These are phyloP conservation scores for Chenopodium formosanum DNA, from an alignment of 148 eudicot genomes.

Conservation along the genomic window DNA sequence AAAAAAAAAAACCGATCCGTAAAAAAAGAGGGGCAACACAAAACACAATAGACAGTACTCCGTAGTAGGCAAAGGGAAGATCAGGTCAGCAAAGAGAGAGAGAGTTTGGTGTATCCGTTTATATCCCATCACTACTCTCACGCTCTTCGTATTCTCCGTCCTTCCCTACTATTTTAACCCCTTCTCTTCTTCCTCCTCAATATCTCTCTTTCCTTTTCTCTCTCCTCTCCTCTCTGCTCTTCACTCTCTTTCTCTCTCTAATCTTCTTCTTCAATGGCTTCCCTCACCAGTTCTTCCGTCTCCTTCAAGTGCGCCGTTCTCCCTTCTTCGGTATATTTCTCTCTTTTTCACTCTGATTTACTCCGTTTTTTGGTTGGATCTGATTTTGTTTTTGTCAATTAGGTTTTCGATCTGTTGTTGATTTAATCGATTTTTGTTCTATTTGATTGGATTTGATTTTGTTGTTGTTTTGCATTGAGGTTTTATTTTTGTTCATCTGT, in stretches of 20 bases:
- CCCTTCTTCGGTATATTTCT: conserved; percentile 26
- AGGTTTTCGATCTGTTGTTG: background rate
- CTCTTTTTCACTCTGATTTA: background rate
- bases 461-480: too few relatives aligned
- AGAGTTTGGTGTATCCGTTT: conserved; percentile 19
- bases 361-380: background rate
- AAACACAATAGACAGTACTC: background rate
- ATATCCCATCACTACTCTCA: conserved; percentile 9
- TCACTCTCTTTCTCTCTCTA: background rate
- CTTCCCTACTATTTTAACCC: conserved; percentile 31
- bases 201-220: background rate
- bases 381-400: background rate
- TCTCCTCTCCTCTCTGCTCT: conserved; percentile 1
- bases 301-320: conserved; percentile 22
- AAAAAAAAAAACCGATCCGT: too few relatives aligned
- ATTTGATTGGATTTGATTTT: too few relatives aligned
- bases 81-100: background rate
- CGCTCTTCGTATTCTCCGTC: conserved; percentile 45
- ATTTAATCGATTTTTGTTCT: background rate
- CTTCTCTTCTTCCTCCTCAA: background rate
- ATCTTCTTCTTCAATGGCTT: conserved; percentile 33
- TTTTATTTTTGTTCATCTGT: too few relatives aligned
- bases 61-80: background rate
- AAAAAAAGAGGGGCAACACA: too few relatives aligned
- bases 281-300: conserved; percentile 35